phyloP scores from a whole-genome alignment of 2,329 filamentous ascomycete species.

The Graphilbum ipis-grandicollis region DNA sequence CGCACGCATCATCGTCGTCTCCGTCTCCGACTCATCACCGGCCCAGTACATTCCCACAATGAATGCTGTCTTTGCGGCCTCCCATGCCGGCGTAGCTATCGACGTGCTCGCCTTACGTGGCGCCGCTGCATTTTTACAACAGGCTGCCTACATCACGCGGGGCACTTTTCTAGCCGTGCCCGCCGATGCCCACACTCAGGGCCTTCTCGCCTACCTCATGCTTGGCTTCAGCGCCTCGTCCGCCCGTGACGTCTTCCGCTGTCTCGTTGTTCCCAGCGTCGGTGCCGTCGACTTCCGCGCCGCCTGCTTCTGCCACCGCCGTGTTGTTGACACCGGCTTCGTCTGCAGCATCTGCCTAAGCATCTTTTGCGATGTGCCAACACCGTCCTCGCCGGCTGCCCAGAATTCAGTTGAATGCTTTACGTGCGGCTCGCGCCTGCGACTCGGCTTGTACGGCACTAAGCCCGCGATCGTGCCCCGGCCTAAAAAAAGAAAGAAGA shows the following conservation, averaged over 20 bases:
- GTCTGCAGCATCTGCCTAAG: constrained; percentile 94
- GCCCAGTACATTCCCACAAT: constrained; percentile 96
- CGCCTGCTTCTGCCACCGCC: constrained; percentile 93
- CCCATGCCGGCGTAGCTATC: constrained; percentile 73
- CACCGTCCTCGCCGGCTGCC: no score
- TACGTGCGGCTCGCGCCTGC: constrained; percentile 64
- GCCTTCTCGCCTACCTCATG: constrained; percentile 84
- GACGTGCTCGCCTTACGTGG: constrained; percentile 80
- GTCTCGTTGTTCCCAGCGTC: constrained; percentile 59
- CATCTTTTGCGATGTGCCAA: constrained; percentile 67
- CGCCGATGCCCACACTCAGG: constrained; percentile 39
- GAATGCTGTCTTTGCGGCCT: constrained; percentile 94
- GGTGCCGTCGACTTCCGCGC: constrained; percentile 89
- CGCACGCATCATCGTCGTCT: constrained; percentile 75
- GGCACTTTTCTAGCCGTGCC: constrained; percentile 35
- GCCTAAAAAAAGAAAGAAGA: constrained; percentile 65
- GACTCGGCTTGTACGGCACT: constrained; percentile 57
- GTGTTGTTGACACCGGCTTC: constrained; percentile 79
- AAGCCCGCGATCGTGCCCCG: constrained; percentile 59
- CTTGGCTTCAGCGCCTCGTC: constrained; percentile 49
- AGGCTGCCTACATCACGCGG: constrained; percentile 52
- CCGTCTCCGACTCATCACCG: constrained; percentile 69
- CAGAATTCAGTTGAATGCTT: constrained; percentile 49
- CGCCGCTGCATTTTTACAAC: constrained; percentile 81
- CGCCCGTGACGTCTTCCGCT: constrained; percentile 11